phyloP scores from a whole-genome alignment of 2,329 filamentous ascomycete species.

The Colletotrichum simmondsii region DNA sequence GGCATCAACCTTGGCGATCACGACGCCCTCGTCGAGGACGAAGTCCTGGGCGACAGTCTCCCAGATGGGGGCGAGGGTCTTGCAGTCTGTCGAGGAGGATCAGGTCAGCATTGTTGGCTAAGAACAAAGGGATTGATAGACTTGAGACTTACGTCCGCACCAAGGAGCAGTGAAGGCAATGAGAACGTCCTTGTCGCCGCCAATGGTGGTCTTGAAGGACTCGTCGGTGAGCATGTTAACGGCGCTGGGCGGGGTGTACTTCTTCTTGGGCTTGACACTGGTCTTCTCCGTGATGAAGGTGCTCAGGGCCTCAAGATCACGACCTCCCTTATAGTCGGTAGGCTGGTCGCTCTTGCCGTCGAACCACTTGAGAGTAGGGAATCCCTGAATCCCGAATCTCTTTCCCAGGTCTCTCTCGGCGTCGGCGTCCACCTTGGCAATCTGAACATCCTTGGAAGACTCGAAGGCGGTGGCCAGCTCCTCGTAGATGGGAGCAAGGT shows the following conservation, averaged over 20 bases:
- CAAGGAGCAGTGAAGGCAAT: conserved; percentile 98
- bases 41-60: conserved; percentile 88
- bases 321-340: conserved; percentile 84
- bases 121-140: conserved; percentile 14
- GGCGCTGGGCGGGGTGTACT: conserved; percentile 76
- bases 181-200: conserved; percentile 87
- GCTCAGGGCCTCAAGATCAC: conserved; percentile 86
- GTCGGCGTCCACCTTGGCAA: conserved; percentile 97
- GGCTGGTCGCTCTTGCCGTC: conserved; percentile 92
- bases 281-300: conserved; percentile 89
- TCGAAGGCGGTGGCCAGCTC: conserved; percentile 83
- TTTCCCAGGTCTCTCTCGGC: conserved; percentile 85
- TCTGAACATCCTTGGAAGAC: conserved; percentile 77
- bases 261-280: conserved; percentile 82
- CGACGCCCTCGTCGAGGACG: conserved; percentile 77
- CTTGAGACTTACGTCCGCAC: conserved; percentile 87
- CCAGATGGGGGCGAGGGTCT: conserved; percentile 89
- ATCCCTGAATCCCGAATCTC: conserved; percentile 90
- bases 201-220: conserved; percentile 81
- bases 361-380: conserved; percentile 98
- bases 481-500: conserved; percentile 92
- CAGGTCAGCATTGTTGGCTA: conserved; percentile 22
- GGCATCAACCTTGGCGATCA: conserved; percentile 96
- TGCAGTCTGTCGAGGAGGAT: conserved; percentile 79
- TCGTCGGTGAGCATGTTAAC: conserved; percentile 84